These are phyloP conservation scores for Scleromitrula shiraiana DNA, from an alignment of 2,329 filamentous ascomycete genomes.

Conservation along the genomic window DNA sequence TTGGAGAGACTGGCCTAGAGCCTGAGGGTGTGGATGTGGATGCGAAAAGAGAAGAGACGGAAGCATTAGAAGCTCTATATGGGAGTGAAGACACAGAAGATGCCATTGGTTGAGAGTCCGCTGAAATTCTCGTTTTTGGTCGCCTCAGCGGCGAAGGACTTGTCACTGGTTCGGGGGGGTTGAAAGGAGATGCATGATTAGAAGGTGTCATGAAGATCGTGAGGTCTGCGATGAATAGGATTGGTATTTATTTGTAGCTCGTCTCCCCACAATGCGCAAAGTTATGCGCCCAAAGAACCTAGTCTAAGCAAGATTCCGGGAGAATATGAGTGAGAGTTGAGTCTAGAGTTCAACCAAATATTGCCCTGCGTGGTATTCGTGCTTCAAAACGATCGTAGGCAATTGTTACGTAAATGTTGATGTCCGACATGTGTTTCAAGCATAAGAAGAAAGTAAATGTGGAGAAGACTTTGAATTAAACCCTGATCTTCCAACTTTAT, in stretches of 20 bases:
- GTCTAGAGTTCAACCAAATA: conserved; percentile 8
- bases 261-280: conserved; percentile 35
- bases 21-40: conserved; percentile 60
- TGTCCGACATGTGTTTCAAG: conserved; percentile 17
- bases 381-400: conserved; percentile 4
- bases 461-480: too few species aligned
- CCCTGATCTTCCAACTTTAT: neutral
- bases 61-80: conserved; percentile 47
- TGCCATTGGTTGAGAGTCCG: conserved; percentile 42
- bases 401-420: neutral
- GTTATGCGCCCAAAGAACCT: conserved; percentile 30
- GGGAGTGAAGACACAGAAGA: conserved; percentile 43
- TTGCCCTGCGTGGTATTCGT: neutral
- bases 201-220: conserved; percentile 57
- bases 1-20: conserved; percentile 61
- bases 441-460: neutral
- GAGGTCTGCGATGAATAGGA: conserved; percentile 9
- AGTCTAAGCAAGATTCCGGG: neutral
- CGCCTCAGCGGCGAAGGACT: conserved; percentile 50
- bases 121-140: conserved; percentile 49
- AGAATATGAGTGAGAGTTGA: neutral
- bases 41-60: conserved; percentile 54
- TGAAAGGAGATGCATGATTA: conserved; percentile 58
- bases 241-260: conserved; percentile 18
- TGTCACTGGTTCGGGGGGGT: conserved; percentile 36